Base-by-base conservation (phyloP, 2,329 filamentous ascomycete genomes). In the Hysterium pulicare region DNA sequence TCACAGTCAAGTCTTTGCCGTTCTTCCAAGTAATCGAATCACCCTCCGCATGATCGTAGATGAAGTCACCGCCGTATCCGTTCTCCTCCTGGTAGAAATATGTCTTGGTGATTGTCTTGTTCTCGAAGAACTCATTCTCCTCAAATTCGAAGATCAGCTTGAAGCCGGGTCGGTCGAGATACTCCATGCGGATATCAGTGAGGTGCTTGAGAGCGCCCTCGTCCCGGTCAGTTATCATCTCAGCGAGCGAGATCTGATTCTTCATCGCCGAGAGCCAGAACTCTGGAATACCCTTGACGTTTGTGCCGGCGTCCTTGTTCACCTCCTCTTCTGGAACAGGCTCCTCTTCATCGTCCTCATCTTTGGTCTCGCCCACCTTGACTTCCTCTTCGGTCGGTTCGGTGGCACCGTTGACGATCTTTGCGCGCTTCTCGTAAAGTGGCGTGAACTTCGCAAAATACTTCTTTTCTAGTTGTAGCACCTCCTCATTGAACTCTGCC, bases 231-330 rank as follows among this genome's bases (percentile, higher is more conserved):
- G 93, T 98, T 68, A 98, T 96, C 82, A 96, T 95, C 73, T 98
- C 94, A 43, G 91, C 89, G 43, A 98, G 83, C 22, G 90, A 95
- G 61, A 93, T 82, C 70, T 96, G 91, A 78, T 98, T 98, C 81
- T 98, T 98, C 91, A 98, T 97, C 58, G 94, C 91, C 48, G 91
- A 96, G 38, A 98, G 79, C 93, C 93, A 98, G 80, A 98, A 98
- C 73, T 98, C 93, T 50, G 93, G 93, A 50, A 98, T 96, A 70
- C 93, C 93, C 61, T 82, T 77, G 52, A 85, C 72, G 42, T 75
- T 68, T 49, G 76, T 71, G 45, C 64, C 61, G 40, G 76, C 71
- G 49, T 82, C 74, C 61, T 78, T 72, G 61, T 82, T 78, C 61
- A 83, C 78, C 47, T 71, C 68, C 56, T 77, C 71, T 33, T 67